phyloP scores from a whole-genome alignment of 2,329 filamentous ascomycete species.

The Ascochyta rabiei region DNA sequence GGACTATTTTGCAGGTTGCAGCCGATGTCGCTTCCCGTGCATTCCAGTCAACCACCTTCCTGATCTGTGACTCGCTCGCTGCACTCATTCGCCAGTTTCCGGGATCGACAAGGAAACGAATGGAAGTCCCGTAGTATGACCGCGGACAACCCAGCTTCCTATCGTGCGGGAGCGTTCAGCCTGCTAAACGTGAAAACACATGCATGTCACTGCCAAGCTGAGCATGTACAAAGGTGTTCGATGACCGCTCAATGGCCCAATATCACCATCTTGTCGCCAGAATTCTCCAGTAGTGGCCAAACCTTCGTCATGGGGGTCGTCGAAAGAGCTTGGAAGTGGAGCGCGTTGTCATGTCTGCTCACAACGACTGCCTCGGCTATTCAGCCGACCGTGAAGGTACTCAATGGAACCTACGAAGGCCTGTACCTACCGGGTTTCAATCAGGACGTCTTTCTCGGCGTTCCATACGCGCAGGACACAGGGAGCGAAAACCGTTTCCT shows the following conservation, averaged over 20 bases:
- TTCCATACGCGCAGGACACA: slow-evolving; percentile 64
- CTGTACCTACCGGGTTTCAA: slow-evolving; percentile 42
- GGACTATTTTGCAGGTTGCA: neutral
- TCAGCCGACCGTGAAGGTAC: slow-evolving; percentile 35
- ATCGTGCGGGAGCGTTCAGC: too few relatives aligned
- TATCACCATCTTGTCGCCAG: neutral
- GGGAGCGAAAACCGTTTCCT: slow-evolving; percentile 60
- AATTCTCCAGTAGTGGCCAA: neutral
- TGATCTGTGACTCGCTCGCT: neutral
- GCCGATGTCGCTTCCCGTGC: slow-evolving; percentile 10
- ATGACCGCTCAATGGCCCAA: slow-evolving; percentile 1
- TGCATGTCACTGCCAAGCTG: slow-evolving; percentile 7
- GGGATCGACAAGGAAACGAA: slow-evolving; percentile 10
- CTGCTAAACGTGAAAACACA: neutral
- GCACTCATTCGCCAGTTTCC: neutral
- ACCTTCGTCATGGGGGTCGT: slow-evolving; percentile 18
- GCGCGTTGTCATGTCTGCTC: slow-evolving; percentile 21
- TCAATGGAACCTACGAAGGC: slow-evolving; percentile 47
- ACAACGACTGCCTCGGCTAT: slow-evolving; percentile 19
- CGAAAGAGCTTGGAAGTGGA: slow-evolving; percentile 28
- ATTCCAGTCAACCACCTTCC: slow-evolving; percentile 9
- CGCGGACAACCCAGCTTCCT: neutral
- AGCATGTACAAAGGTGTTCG: slow-evolving; percentile 16
- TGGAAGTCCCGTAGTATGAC: slow-evolving; percentile 3
- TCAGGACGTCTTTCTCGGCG: slow-evolving; percentile 56